Percentiles rank a stretch among this genome's conserved stretches.
phyloP scores from a whole-genome alignment of 768 basidiomycete genomes.

The Tylopilus intermedius region DNA sequence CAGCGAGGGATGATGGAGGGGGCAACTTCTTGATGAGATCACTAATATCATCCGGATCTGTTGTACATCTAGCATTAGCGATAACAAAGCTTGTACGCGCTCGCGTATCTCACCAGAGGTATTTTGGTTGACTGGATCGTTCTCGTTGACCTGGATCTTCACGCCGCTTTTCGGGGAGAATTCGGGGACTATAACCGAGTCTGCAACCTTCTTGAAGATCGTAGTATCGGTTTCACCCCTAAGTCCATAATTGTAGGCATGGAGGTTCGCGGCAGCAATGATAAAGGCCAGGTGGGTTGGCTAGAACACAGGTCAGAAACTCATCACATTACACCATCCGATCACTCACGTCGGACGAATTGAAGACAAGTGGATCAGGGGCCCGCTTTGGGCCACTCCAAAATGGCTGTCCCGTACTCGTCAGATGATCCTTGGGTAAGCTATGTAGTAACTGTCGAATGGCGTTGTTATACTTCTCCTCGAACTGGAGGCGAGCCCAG shows the following conservation, averaged over 20 bases:
- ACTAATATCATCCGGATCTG: constrained; percentile 48
- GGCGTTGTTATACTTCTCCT: constrained; percentile 87
- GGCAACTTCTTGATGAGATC: constrained; percentile 70
- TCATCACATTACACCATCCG: background rate
- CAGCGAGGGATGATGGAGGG: constrained; percentile 84
- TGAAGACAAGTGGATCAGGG: constrained; percentile 83
- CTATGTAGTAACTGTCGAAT: constrained; percentile 92
- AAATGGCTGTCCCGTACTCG: constrained; percentile 91
- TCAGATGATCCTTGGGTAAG: constrained; percentile 89
- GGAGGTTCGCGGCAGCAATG: constrained; percentile 90
- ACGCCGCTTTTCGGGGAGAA: constrained; percentile 92
- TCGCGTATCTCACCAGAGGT: constrained; percentile 19
- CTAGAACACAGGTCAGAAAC: constrained; percentile 38
- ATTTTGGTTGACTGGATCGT: constrained; percentile 71
- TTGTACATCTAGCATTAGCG: constrained; percentile 5
- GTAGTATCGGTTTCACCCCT: constrained; percentile 79
- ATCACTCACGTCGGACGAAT: constrained; percentile 74
- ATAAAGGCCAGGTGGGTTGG: constrained; percentile 83
- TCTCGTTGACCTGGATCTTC: constrained; percentile 90
- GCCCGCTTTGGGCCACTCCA: constrained; percentile 99
- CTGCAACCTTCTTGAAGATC: constrained; percentile 79
- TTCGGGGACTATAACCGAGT: constrained; percentile 79
- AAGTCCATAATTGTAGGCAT: constrained; percentile 96
- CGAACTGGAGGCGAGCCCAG: constrained; percentile 95
- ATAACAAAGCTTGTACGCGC: background rate